Evolutionary conservation across 2,329 filamentous ascomycete species (phyloP).

Genomic region (Purpureocillium takamizusanense): DNA sequence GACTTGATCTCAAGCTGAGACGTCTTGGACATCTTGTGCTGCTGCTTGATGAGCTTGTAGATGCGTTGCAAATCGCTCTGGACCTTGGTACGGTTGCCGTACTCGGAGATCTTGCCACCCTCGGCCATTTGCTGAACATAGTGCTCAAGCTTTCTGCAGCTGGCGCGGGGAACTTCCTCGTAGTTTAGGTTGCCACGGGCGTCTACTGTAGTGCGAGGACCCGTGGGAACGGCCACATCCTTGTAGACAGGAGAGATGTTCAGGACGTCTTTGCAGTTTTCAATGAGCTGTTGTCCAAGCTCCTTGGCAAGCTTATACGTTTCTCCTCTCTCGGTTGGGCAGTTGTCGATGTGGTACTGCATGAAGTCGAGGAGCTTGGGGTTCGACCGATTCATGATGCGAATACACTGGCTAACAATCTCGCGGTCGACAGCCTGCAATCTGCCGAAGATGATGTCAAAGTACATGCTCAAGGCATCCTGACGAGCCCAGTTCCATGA

Average conservation of each 20-base stretch:
- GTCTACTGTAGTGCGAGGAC: conserved; percentile 86
- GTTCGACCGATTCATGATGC: conserved; percentile 98
- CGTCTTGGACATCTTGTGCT: conserved; percentile 94
- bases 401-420: conserved; percentile 97
- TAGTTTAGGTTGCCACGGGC: conserved; percentile 88
- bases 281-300: conserved; percentile 84
- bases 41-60: conserved; percentile 97
- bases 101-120: conserved; percentile 96
- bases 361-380: conserved; percentile 94
- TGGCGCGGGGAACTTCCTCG: conserved; percentile 75
- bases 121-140: conserved; percentile 99
- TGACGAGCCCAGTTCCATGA: conserved; percentile 99
- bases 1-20: conserved; percentile 95
- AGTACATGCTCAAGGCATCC: conserved; percentile 97
- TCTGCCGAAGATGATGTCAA: conserved; percentile 95
- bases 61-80: conserved; percentile 91
- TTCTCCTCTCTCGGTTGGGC: conserved; percentile 90
- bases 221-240: conserved; percentile 87
- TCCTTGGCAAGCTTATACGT: conserved; percentile 97
- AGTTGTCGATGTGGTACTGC: conserved; percentile 99
- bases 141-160: conserved; percentile 93
- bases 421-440: conserved; percentile 90
- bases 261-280: conserved; percentile 94
- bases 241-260: conserved; percentile 83
- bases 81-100: conserved; percentile 95